phyloP scores from a whole-genome alignment of 345 rosid genomes.

The Raphanus sativus region DNA sequence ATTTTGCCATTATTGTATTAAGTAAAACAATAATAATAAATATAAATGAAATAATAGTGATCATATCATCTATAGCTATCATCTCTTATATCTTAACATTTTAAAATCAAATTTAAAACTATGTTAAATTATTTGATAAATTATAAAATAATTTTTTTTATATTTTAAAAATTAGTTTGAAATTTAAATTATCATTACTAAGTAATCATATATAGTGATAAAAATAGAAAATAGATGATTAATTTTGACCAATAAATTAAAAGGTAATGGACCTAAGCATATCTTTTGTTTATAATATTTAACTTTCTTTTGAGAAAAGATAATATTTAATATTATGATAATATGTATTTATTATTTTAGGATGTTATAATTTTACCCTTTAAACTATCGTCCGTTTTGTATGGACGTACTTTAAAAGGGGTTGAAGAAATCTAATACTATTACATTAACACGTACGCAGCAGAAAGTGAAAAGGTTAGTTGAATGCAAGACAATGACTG shows the following conservation, averaged over 20 bases:
- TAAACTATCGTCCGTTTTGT: not conserved
- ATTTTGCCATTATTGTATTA: not conserved
- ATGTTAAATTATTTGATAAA: too few relatives aligned
- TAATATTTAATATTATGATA: not conserved
- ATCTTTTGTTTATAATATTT: not conserved
- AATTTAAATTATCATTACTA: not conserved
- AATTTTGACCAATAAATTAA: not conserved
- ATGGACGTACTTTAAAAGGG: constrained; percentile 7
- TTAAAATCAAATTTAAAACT: not conserved
- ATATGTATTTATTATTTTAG: not conserved
- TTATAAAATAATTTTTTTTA: too few relatives aligned
- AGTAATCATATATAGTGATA: not conserved
- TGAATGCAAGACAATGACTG: not conserved
- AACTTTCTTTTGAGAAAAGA: not conserved
- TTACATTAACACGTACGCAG: constrained; percentile 1
- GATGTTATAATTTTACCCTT: not conserved
- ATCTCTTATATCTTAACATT: not conserved
- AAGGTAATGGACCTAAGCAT: not conserved
- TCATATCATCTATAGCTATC: not conserved
- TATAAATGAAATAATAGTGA: not conserved
- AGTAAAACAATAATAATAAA: not conserved
- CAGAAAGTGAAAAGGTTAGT: constrained; percentile 1
- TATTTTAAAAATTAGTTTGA: not conserved
- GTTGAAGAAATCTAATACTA: constrained; percentile 17
- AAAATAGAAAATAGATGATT: not conserved